Evolutionary conservation across 1,284 basidiomycete species (phyloP).

Genomic region (Coniophora puteana): DNA sequence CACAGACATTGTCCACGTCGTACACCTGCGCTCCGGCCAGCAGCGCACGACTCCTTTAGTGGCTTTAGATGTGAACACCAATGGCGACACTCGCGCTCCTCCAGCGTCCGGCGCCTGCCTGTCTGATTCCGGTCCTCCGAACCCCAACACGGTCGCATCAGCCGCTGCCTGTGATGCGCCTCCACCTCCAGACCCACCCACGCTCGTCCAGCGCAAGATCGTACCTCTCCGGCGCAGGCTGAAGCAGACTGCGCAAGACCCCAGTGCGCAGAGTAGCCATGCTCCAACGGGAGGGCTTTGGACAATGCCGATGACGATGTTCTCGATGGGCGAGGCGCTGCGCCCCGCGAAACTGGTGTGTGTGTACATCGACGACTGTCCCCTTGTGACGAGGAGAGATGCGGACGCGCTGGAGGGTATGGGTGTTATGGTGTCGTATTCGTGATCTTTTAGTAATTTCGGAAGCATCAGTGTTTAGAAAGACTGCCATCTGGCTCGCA

Average conservation of each 20-base stretch:
- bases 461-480: too few relatives aligned
- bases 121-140: too few relatives aligned
- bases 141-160: too few relatives aligned
- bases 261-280: constrained; percentile 8
- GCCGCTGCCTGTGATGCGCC: constrained; percentile 11
- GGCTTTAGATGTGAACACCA: too few relatives aligned
- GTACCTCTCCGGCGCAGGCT: constrained; percentile 19
- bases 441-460: too few relatives aligned
- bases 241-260: constrained; percentile 22
- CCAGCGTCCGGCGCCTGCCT: too few relatives aligned
- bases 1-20: constrained; percentile 28
- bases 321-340: constrained; percentile 30
- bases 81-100: too few relatives aligned
- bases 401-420: constrained; percentile 32
- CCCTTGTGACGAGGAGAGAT: constrained; percentile 32
- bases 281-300: constrained; percentile 10
- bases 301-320: constrained; percentile 15
- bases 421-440: constrained; percentile 27
- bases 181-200: constrained; percentile 5
- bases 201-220: constrained; percentile 1
- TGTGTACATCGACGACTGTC: constrained; percentile 34
- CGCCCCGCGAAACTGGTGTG: constrained; percentile 34
- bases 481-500: too few relatives aligned
- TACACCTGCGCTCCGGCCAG: constrained; percentile 36
- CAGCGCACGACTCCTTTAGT: too few relatives aligned